Base-by-base conservation (phyloP, 495 filamentous ascomycete genomes). In the Penicillium salamii region DNA sequence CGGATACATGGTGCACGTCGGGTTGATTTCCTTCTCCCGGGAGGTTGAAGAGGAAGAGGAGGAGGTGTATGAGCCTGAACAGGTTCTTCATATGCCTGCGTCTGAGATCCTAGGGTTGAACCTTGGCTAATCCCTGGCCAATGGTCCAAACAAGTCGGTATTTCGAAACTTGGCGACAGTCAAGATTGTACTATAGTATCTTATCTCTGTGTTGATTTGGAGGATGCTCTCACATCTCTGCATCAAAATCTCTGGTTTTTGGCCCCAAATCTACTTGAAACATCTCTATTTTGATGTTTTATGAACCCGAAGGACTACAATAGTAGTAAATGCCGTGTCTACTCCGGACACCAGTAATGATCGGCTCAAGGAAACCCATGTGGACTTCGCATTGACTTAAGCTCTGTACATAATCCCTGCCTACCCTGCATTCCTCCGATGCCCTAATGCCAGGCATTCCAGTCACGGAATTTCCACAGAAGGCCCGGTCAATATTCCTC, bases 1-100 rank as follows among this genome's bases (percentile, higher is more conserved):
- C 7, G 73, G 70, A n/a, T 76, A 76, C 38, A 59, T 71, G 66
- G 50, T 65, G 1, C 62, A 71, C 20, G 53, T 61, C 14, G 70
- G 71, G 7, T 47, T 69, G 23, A 50, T 74, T n/a, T 42, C 45
- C 7, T 18, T 53, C 2, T 12, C 17, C 11, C 33, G 31, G 5
- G 51, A 33, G 5, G 53, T 64, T 0, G 58, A 41, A 17, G 52
- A 58, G 8, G 47, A 63, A 14, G 59, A 62, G 13, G 58, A 60
- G 18, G 52, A 52, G 13, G 57, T 50, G 12, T 38, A 50, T 20
- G 52, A 56, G 20, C 52, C 55, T 17, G 53, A 42, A 5, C 7
- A 32, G 29, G 29, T 32, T 32, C 5, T 32, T 32, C 29, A 32
- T 32, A 11, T 32, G 8, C 42, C 52, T 7, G 63, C 39, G 7